These are phyloP conservation scores for Tuber umbilicatum DNA, from an alignment of 495 filamentous ascomycete species.

Conservation along the genomic window DNA sequence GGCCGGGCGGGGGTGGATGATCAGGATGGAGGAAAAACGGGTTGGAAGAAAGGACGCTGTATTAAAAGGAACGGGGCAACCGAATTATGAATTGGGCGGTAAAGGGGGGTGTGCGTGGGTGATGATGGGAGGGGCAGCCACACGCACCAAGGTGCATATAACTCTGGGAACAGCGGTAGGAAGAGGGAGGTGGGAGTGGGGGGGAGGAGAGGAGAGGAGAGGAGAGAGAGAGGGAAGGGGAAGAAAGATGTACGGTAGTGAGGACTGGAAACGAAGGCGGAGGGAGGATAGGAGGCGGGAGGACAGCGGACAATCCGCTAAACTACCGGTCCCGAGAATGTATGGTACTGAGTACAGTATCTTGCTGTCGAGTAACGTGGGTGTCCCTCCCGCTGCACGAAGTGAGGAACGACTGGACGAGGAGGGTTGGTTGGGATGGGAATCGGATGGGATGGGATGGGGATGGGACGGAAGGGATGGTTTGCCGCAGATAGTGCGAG, in stretches of 20 bases:
- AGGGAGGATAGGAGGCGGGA: neutral
- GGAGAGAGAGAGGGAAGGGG: neutral
- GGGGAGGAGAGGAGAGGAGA: neutral
- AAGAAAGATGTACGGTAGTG: neutral
- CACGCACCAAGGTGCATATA: neutral
- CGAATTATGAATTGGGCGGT: conserved; percentile 23
- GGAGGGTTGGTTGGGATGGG: neutral
- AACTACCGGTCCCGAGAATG: neutral
- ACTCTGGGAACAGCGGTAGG: conserved; percentile 3
- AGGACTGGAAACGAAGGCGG: neutral
- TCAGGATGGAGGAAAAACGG: neutral
- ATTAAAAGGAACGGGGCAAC: conserved; percentile 32
- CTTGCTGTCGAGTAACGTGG: neutral
- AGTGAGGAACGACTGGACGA: neutral
- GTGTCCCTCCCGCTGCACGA: neutral
- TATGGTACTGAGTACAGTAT: neutral
- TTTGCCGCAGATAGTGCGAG: neutral
- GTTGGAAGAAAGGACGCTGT: conserved; percentile 11
- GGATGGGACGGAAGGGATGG: neutral
- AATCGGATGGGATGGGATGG: neutral
- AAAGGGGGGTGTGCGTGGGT: conserved; percentile 18
- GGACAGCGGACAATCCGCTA: neutral
- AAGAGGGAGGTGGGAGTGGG: conserved; percentile 21
- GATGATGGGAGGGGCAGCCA: conserved; percentile 12
- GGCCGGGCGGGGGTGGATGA: neutral